Evolutionary conservation across 2,329 filamentous ascomycete species (phyloP).

Genomic region (Penicillium sp.): DNA sequence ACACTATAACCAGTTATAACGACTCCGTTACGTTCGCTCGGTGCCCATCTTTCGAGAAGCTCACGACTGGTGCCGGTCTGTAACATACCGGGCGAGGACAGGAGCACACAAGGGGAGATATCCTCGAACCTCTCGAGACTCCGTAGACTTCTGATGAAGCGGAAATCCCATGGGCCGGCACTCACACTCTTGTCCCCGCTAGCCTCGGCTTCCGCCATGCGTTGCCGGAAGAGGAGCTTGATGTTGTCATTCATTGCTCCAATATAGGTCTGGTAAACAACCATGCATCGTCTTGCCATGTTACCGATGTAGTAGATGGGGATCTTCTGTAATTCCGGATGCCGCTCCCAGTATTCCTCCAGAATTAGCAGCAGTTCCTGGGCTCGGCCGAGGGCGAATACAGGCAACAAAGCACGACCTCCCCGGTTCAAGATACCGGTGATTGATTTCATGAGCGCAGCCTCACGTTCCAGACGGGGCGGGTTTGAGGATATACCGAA

Average conservation of each 20-base stretch:
- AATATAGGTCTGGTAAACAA: slow-evolving; percentile 97
- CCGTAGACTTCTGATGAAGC: slow-evolving; percentile 85
- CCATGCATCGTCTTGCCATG: slow-evolving; percentile 92
- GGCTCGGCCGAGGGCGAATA: slow-evolving; percentile 88
- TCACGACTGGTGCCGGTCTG: slow-evolving; percentile 94
- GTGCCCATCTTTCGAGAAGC: slow-evolving; percentile 90
- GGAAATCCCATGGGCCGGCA: slow-evolving; percentile 88
- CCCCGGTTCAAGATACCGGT: slow-evolving; percentile 87
- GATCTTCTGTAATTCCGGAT: slow-evolving; percentile 79
- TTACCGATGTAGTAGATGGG: slow-evolving; percentile 98
- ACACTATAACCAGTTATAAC: slow-evolving; percentile 98
- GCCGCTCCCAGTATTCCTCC: slow-evolving; percentile 93
- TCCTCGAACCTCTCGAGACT: slow-evolving; percentile 95
- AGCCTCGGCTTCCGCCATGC: slow-evolving; percentile 84
- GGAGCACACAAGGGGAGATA: slow-evolving; percentile 91
- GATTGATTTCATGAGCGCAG: slow-evolving; percentile 91
- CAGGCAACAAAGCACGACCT: slow-evolving; percentile 86
- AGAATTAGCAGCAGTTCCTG: slow-evolving; percentile 92
- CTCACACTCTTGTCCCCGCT: slow-evolving; percentile 68
- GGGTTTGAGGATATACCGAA: slow-evolving; percentile 94
- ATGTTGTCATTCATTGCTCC: slow-evolving; percentile 99
- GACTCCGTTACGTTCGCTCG: slow-evolving; percentile 94
- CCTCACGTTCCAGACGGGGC: slow-evolving; percentile 83
- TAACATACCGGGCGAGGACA: slow-evolving; percentile 96
- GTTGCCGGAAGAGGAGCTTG: slow-evolving; percentile 86